Conservation (phyloP, 768 basidiomycete species). For the Dendrothele bispora region DNA sequence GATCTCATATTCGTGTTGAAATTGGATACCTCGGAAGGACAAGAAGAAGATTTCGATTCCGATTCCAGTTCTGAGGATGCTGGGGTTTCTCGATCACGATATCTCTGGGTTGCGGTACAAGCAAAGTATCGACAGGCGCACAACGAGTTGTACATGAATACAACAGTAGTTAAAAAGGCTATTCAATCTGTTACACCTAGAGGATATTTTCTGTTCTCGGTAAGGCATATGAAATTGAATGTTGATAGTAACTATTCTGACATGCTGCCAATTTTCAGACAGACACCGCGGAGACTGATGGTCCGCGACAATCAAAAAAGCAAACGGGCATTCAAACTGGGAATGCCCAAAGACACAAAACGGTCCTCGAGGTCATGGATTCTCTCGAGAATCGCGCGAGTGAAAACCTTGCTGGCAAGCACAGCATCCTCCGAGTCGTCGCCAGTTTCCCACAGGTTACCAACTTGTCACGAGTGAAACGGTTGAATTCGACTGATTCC, state of each 20-base stretch:
- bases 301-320: too few species aligned
- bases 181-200: neutral
- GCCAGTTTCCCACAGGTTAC: neutral
- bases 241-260: neutral
- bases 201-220: neutral
- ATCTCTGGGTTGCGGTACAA: constrained; percentile 56
- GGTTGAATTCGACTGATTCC: too few species aligned
- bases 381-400: neutral
- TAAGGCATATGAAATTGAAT: neutral
- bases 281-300: too few species aligned
- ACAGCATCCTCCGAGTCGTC: neutral
- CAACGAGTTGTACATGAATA: neutral
- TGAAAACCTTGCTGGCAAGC: neutral
- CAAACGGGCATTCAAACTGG: neutral
- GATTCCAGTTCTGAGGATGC: too few species aligned
- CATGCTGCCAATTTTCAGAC: too few species aligned
- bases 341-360: neutral
- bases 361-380: neutral
- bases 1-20: constrained; percentile 40
- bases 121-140: constrained; percentile 30
- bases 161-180: too few species aligned
- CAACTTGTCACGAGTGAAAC: too few species aligned
- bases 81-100: too few species aligned
- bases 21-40: too few species aligned
- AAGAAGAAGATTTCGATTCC: too few species aligned